A percentile compares a stretch with the other conserved stretches of the same genome.
phyloP scores from a whole-genome alignment of 1,284 basidiomycete species.

The Tylopilus orsonianus region DNA sequence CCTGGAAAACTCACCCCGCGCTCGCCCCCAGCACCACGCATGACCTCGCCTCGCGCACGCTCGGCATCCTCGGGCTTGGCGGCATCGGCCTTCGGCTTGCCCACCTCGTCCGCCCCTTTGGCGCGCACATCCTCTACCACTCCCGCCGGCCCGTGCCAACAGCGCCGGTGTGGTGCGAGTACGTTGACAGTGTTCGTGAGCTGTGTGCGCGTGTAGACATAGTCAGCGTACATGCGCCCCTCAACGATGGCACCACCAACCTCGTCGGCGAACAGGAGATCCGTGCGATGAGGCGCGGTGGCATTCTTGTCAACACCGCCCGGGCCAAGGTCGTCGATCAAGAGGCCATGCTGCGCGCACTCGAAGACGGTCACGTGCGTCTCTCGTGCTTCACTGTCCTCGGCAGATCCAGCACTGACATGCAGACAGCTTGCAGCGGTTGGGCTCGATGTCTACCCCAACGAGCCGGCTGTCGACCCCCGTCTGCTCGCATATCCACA shows the following conservation, averaged over 20 bases:
- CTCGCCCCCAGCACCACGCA: constrained; percentile 51
- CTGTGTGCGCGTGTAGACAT: constrained; percentile 80
- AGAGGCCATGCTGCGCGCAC: constrained; percentile 78
- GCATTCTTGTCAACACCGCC: constrained; percentile 87
- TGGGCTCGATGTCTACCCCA: constrained; percentile 88
- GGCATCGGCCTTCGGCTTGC: constrained; percentile 82
- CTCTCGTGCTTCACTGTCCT: neutral
- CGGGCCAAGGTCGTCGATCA: constrained; percentile 90
- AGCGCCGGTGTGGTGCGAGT: constrained; percentile 76
- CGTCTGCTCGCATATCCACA: constrained; percentile 78
- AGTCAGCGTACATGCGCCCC: constrained; percentile 72
- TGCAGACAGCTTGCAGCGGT: constrained; percentile 69
- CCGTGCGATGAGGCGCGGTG: constrained; percentile 74
- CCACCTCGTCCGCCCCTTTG: constrained; percentile 69
- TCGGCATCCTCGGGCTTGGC: constrained; percentile 88
- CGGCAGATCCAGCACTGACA: neutral
- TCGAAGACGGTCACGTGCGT: constrained; percentile 79
- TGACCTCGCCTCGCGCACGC: constrained; percentile 76
- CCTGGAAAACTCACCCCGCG: constrained; percentile 59
- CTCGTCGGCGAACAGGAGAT: constrained; percentile 81
- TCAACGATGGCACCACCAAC: constrained; percentile 72
- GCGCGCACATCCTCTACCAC: constrained; percentile 89
- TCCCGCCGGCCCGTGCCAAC: constrained; percentile 55
- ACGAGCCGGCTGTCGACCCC: constrained; percentile 86
- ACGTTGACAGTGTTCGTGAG: constrained; percentile 69